phyloP scores from a whole-genome alignment of 306 rosid species.

The Pterocarpus santalinus region DNA sequence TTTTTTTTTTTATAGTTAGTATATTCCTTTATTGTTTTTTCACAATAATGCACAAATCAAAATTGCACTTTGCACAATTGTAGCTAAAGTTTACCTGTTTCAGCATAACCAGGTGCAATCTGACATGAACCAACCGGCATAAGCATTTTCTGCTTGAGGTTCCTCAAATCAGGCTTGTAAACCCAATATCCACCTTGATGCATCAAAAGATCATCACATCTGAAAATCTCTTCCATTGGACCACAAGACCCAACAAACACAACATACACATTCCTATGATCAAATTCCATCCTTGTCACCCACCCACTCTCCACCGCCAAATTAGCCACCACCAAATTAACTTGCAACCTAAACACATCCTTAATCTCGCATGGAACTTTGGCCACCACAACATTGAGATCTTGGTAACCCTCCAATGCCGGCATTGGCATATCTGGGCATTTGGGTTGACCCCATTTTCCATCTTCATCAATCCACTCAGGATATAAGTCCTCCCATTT shows the following conservation, averaged over 20 bases:
- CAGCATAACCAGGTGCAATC: slow-evolving; percentile 65
- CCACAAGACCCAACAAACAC: slow-evolving; percentile 77
- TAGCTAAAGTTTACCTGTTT: slow-evolving; percentile 62
- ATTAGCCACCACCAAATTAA: slow-evolving; percentile 84
- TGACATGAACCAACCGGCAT: slow-evolving; percentile 89
- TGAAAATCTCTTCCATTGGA: slow-evolving; percentile 88
- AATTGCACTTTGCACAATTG: no score
- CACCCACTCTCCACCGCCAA: slow-evolving; percentile 65
- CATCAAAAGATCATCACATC: slow-evolving; percentile 78
- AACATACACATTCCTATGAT: slow-evolving; percentile 59
- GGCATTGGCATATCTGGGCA: slow-evolving; percentile 80
- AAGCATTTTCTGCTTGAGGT: slow-evolving; percentile 66
- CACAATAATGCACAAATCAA: not conserved
- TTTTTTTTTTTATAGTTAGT: no score
- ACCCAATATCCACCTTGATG: slow-evolving; percentile 58
- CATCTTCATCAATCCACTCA: slow-evolving; percentile 74
- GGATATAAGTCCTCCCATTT: slow-evolving; percentile 73
- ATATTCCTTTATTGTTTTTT: not conserved
- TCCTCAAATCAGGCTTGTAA: slow-evolving; percentile 69
- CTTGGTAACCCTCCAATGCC: slow-evolving; percentile 39
- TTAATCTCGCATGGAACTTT: slow-evolving; percentile 67
- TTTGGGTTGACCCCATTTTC: slow-evolving; percentile 48
- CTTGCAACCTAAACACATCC: slow-evolving; percentile 74
- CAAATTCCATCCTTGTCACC: slow-evolving; percentile 40
- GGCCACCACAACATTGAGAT: slow-evolving; percentile 68